A percentile compares a stretch with the other conserved stretches of the same genome.
These are phyloP conservation scores for Hypoxylon fuscum DNA, from an alignment of 495 filamentous ascomycete species.

Conservation along the genomic window DNA sequence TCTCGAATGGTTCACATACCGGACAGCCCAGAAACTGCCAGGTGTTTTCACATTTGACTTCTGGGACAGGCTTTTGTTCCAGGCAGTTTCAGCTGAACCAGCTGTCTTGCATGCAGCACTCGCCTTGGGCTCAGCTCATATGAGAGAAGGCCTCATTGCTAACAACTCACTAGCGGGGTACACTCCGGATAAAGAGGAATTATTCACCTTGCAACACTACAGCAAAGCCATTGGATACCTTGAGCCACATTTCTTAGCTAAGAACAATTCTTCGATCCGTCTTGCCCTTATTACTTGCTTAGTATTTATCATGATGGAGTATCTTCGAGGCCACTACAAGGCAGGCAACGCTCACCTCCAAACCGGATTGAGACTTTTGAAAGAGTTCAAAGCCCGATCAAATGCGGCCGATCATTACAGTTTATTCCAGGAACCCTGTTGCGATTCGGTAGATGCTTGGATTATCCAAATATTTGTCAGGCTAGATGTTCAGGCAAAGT, in stretches of 20 bases:
- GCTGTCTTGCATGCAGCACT: conserved; percentile 62
- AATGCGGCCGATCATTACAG: conserved; percentile 9
- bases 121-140: conserved; percentile 57
- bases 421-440: conserved; percentile 26
- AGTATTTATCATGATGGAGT: conserved; percentile 66
- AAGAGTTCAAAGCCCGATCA: conserved; percentile 28
- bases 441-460: conserved; percentile 47
- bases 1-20: conserved; percentile 55
- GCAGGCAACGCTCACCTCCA: conserved; percentile 57
- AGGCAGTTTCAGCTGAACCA: conserved; percentile 54
- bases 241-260: conserved; percentile 38
- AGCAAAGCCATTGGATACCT: conserved; percentile 55
- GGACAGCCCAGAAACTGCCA: conserved; percentile 54
- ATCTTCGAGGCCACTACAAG: conserved; percentile 57
- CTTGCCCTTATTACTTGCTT: conserved; percentile 64
- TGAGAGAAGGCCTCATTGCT: conserved; percentile 34
- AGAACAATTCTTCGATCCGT: conserved; percentile 40
- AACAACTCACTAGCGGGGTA: background rate
- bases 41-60: conserved; percentile 55
- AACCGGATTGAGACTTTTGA: conserved; percentile 49
- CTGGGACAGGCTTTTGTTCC: conserved; percentile 60
- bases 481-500: conserved; percentile 49
- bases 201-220: conserved; percentile 56
- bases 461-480: conserved; percentile 51
- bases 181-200: conserved; percentile 41